Evolutionary conservation across 2,329 filamentous ascomycete genomes (phyloP).

Genomic region (Diaporthe sp.): DNA sequence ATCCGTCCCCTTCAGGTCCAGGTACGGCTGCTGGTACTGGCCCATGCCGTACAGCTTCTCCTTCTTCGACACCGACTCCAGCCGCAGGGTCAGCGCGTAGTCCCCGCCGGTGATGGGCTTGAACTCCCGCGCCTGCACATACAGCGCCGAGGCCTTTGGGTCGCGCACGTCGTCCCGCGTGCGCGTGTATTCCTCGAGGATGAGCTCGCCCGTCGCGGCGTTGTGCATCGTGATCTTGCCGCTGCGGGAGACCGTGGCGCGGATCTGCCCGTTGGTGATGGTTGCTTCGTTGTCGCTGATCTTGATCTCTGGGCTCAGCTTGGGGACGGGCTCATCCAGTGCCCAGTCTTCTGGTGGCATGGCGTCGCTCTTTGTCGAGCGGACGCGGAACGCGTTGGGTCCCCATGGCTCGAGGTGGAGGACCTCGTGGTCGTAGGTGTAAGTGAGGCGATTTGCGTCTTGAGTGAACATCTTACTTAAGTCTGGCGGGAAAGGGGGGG

Average conservation of each 20-base stretch:
- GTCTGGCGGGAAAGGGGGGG: background rate
- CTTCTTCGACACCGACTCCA: slow-evolving; percentile 67
- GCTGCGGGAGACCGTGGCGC: slow-evolving; percentile 58
- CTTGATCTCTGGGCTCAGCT: slow-evolving; percentile 38
- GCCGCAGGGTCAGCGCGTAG: slow-evolving; percentile 70
- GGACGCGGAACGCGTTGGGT: slow-evolving; percentile 60
- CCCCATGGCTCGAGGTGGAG: slow-evolving; percentile 66
- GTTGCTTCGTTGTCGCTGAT: slow-evolving; percentile 51
- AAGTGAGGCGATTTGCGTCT: slow-evolving; percentile 42
- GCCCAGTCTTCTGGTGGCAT: slow-evolving; percentile 59
- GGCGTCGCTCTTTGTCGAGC: slow-evolving; percentile 56
- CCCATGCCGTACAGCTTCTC: slow-evolving; percentile 79
- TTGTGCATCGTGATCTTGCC: slow-evolving; percentile 66
- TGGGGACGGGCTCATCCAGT: slow-evolving; percentile 49
- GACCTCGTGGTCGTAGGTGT: slow-evolving; percentile 59
- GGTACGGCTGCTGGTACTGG: slow-evolving; percentile 74
- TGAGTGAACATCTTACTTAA: slow-evolving; percentile 40
- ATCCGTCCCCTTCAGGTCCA: slow-evolving; percentile 75
- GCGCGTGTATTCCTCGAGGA: slow-evolving; percentile 68
- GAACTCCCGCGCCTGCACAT: slow-evolving; percentile 71
- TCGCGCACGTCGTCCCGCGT: slow-evolving; percentile 65
- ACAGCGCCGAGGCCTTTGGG: slow-evolving; percentile 70
- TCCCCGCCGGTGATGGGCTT: slow-evolving; percentile 64
- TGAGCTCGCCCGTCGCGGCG: slow-evolving; percentile 53
- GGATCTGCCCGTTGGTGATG: slow-evolving; percentile 64